Conservation (phyloP, 768 basidiomycete genomes). For the Dendrothele bispora region DNA sequence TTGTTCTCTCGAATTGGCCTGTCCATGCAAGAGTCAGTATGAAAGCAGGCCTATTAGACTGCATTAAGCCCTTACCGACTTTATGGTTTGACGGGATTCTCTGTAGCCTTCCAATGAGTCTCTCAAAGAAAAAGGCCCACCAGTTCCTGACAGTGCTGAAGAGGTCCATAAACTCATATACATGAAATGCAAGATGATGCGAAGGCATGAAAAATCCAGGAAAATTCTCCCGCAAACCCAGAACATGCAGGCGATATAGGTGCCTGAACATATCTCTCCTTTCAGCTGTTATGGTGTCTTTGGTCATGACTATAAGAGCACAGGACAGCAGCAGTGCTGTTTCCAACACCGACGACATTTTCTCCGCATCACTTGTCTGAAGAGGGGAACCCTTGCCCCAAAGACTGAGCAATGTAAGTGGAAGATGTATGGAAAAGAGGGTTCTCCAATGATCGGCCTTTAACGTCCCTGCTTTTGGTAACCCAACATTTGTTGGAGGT, state of each 20-base stretch:
- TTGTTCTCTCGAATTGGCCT: slow-evolving; percentile 7
- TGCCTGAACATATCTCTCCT: too few species aligned
- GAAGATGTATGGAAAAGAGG: slow-evolving; percentile 15
- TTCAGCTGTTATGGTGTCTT: not conserved
- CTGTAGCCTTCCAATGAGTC: slow-evolving; percentile 21
- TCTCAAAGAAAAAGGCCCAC: slow-evolving; percentile 25
- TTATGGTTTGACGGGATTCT: slow-evolving; percentile 20
- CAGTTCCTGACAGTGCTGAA: slow-evolving; percentile 15
- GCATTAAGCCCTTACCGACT: slow-evolving; percentile 8
- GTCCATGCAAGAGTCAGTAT: not conserved
- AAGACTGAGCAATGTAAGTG: slow-evolving; percentile 18
- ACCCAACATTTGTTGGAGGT: slow-evolving; percentile 10
- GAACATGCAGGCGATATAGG: slow-evolving; percentile 10
- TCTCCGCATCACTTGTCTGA: not conserved
- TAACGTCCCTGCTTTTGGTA: slow-evolving; percentile 15
- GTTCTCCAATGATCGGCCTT: slow-evolving; percentile 25
- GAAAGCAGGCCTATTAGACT: too few species aligned
- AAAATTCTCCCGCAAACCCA: slow-evolving; percentile 2
- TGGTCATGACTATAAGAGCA: not conserved
- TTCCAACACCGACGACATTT: not conserved
- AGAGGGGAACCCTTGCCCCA: slow-evolving; percentile 9
- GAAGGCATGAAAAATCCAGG: slow-evolving; percentile 10
- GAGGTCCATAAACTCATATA: slow-evolving; percentile 11
- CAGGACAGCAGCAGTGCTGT: not conserved
- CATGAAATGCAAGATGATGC: slow-evolving; percentile 9